Base-by-base conservation (phyloP, 108 stramenopile genomes). In the Seminavis robusta region DNA sequence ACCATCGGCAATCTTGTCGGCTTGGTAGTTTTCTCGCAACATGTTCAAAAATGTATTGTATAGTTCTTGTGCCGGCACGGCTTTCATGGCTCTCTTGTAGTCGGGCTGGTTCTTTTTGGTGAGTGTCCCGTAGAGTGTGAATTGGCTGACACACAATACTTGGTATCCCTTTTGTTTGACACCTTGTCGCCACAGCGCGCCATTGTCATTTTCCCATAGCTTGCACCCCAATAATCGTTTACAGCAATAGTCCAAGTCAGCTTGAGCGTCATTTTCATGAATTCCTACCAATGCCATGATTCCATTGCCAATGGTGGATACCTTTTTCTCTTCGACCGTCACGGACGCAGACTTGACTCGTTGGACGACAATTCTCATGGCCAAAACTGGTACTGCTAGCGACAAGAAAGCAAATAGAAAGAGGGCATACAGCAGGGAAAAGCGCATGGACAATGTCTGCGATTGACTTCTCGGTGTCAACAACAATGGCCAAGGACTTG, bases 311-410 rank as follows among this genome's bases (percentile, higher is more conserved):
- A 94, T 94, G 17, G 70, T 52, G 5, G 92, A 94, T 25, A 88
- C 58, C 45, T 76, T 61, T 7, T 56, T 36, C 6, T 69, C 70
- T 10, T 79, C 72, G 16, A 94, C 86, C 17, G 88, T 83, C 23
- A 94, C 88, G n/a, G 90, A 92, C 11, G 88, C 92, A 25, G 88
- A 87, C 46, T 86, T 84, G 9, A 94, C 92, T 32, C 86, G 69
- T 65, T 94, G 92, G 9, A 94, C 64, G 10, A 94, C 86, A 17
- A 94, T 25, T 57, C 78, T 75, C 92, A 94, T 94, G 39, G 79
- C 71, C 33, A 37, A 27, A 20, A 44, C 46, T 46, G 47, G 42
- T 29, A 50, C 15, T 29, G 23, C 8, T 8, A 26, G 5, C 25
- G 9, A 11, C 27, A 27, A 20, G 9, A 28, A 46, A 47, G 52